Percentiles rank a stretch among this genome's conserved stretches.
These are phyloP conservation scores for Cladorrhinum sp. DNA, from an alignment of 2,329 filamentous ascomycete genomes.

Conservation along the genomic window DNA sequence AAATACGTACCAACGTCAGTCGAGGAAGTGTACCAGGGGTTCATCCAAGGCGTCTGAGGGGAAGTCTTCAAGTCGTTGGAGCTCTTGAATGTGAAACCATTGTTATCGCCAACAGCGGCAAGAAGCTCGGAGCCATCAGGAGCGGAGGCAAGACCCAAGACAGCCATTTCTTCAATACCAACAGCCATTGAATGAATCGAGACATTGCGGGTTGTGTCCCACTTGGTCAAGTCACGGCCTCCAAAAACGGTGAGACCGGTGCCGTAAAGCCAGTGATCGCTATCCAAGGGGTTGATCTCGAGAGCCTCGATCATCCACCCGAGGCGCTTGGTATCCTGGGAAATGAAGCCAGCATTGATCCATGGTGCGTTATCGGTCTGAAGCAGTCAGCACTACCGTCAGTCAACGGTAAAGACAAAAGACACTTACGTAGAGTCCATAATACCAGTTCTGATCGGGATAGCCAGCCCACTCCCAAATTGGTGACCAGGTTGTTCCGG, in stretches of 20 bases:
- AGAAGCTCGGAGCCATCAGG: slow-evolving; percentile 51
- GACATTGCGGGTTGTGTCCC: slow-evolving; percentile 49
- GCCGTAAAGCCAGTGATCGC: slow-evolving; percentile 59
- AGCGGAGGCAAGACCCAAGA: slow-evolving; percentile 47
- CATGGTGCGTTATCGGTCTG: slow-evolving; percentile 50
- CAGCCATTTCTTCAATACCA: slow-evolving; percentile 53
- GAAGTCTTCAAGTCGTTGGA: slow-evolving; percentile 38
- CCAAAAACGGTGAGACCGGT: slow-evolving; percentile 44
- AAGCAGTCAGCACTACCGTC: not conserved
- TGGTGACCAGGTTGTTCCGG: slow-evolving; percentile 50
- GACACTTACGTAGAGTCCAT: slow-evolving; percentile 29
- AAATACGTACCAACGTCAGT: slow-evolving; percentile 38
- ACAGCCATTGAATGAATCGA: slow-evolving; percentile 50
- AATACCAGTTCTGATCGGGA: slow-evolving; percentile 45
- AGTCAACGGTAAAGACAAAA: too few relatives aligned
- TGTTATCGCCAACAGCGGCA: slow-evolving; percentile 49
- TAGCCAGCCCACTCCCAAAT: slow-evolving; percentile 52
- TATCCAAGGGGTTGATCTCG: slow-evolving; percentile 56
- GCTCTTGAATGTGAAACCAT: slow-evolving; percentile 48
- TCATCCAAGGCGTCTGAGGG: slow-evolving; percentile 45
- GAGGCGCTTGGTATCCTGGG: slow-evolving; percentile 46
- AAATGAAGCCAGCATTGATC: slow-evolving; percentile 49
- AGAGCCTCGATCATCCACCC: slow-evolving; percentile 62
- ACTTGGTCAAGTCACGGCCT: slow-evolving; percentile 52
- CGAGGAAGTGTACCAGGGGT: slow-evolving; percentile 45